phyloP scores from a whole-genome alignment of 192 early-diverging fungal genomes.

The Coemansia aciculifera region DNA sequence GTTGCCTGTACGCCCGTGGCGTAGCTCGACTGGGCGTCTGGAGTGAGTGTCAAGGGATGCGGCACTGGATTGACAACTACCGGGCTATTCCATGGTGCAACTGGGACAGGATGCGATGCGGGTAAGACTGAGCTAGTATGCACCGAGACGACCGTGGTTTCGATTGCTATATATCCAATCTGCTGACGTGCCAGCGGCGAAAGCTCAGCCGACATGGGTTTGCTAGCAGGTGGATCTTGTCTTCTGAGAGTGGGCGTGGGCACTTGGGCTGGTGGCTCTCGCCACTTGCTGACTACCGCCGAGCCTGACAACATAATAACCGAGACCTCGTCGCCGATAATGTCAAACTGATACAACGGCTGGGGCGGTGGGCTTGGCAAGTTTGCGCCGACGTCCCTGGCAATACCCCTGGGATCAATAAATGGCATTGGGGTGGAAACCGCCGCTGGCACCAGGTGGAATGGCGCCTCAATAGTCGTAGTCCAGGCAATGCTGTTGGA shows the following conservation, averaged over 20 bases:
- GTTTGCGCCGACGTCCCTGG: background rate
- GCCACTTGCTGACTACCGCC: constrained; percentile 3
- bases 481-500: background rate
- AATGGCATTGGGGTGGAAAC: background rate
- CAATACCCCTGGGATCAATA: no score
- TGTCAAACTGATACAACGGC: constrained; percentile 16
- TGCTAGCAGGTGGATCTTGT: background rate
- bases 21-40: background rate
- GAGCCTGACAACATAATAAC: background rate
- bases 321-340: constrained; percentile 19
- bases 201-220: background rate
- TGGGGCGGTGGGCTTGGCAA: background rate
- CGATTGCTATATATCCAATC: background rate
- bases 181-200: constrained; percentile 2
- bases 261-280: background rate
- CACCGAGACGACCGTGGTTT: background rate
- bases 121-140: background rate
- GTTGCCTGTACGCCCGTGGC: no score
- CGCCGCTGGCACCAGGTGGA: background rate
- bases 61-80: background rate
- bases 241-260: background rate
- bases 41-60: background rate
- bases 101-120: background rate
- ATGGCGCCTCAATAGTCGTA: constrained; percentile 8
- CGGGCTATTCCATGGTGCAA: background rate